Percentiles rank a stretch among this genome's conserved stretches.
Evolutionary conservation across 225 moss, liverwort and hornwort genomes (phyloP).

Genomic region (Neckera pumila): DNA sequence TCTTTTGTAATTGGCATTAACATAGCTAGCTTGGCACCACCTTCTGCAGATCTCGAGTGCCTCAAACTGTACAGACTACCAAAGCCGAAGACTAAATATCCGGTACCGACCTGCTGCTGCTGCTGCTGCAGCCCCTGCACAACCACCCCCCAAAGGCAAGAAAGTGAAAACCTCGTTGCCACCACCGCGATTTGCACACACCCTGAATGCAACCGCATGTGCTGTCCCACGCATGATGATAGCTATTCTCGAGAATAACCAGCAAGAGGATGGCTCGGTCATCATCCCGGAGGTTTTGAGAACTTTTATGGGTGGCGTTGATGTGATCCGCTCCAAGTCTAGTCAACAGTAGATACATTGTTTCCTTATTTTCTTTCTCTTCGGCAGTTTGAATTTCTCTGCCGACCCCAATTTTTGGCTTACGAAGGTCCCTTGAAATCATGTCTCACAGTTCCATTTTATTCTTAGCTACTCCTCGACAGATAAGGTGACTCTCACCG

Average conservation of each 20-base stretch:
- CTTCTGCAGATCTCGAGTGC: slow-evolving; percentile 84
- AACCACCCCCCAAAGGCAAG: slow-evolving; percentile 15
- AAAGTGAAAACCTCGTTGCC: slow-evolving; percentile 53
- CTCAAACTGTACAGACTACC: slow-evolving; percentile 95
- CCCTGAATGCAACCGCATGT: slow-evolving; percentile 92
- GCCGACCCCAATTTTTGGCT: background rate
- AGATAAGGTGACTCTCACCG: background rate
- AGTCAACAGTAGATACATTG: background rate
- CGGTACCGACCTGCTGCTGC: slow-evolving; percentile 55
- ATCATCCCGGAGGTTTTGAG: slow-evolving; percentile 61
- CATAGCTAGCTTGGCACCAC: background rate
- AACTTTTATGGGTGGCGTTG: slow-evolving; percentile 76
- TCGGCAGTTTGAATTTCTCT: background rate
- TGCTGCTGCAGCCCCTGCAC: background rate
- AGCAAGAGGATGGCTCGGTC: slow-evolving; percentile 79
- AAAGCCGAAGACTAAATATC: slow-evolving; percentile 85
- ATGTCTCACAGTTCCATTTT: background rate
- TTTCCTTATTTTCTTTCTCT: background rate
- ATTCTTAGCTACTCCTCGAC: background rate
- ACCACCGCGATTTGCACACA: slow-evolving; percentile 66
- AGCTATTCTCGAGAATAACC: slow-evolving; percentile 86
- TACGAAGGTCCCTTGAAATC: background rate
- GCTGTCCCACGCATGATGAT: slow-evolving; percentile 95
- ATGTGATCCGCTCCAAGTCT: slow-evolving; percentile 49
- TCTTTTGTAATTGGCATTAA: background rate